Evolutionary conservation across 164 flowering plant species (phyloP).

Genomic region (Buxus sempervirens): DNA sequence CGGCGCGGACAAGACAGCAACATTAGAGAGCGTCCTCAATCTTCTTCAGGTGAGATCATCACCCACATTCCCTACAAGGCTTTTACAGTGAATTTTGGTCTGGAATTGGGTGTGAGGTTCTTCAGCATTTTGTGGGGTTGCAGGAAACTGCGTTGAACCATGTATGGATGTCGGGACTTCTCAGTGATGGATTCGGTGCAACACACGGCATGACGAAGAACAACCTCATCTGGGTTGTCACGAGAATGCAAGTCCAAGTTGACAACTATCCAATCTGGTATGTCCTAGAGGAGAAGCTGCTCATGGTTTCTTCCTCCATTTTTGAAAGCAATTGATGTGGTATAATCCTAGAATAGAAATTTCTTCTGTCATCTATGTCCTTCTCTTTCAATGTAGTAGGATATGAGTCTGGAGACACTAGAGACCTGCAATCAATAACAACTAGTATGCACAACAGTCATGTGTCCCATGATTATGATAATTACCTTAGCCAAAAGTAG

Average conservation of each 20-base stretch:
- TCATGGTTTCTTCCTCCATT: neutral
- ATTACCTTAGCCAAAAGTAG: too few relatives aligned
- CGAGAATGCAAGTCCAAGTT: conserved; percentile 46
- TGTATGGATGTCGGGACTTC: conserved; percentile 58
- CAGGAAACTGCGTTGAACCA: conserved; percentile 71
- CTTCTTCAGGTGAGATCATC: conserved; percentile 48
- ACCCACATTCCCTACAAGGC: too few relatives aligned
- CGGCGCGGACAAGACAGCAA: conserved; percentile 65
- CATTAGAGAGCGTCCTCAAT: conserved; percentile 59
- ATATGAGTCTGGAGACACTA: too few relatives aligned
- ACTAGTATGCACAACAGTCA: too few relatives aligned
- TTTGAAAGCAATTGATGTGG: too few relatives aligned
- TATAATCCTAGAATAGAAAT: too few relatives aligned
- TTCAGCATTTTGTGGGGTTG: neutral
- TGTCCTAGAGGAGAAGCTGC: neutral
- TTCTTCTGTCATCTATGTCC: too few relatives aligned
- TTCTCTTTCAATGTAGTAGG: too few relatives aligned
- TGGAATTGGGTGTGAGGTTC: too few relatives aligned
- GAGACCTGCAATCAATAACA: too few relatives aligned
- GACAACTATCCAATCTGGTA: conserved; percentile 57
- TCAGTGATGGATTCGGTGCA: conserved; percentile 57
- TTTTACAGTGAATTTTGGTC: too few relatives aligned
- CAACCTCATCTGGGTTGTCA: conserved; percentile 59
- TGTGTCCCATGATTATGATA: too few relatives aligned
- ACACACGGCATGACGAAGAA: conserved; percentile 54